These are phyloP conservation scores for Monosporozyma servazzii DNA, from an alignment of 805 yeast species.

Conservation along the genomic window DNA sequence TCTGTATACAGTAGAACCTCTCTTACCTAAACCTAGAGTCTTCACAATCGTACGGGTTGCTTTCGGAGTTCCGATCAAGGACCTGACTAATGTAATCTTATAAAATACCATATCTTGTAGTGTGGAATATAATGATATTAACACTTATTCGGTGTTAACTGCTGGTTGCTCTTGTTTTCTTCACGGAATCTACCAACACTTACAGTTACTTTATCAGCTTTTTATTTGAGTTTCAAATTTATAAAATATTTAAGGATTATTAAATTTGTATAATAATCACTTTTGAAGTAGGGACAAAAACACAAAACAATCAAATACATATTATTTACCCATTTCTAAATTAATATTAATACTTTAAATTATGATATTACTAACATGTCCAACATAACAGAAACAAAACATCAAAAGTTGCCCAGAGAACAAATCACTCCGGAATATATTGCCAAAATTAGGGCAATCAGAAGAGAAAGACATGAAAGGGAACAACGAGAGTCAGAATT, in stretches of 20 bases:
- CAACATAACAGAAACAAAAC: neutral
- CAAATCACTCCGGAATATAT: slow-evolving; percentile 7
- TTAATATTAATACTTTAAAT: neutral
- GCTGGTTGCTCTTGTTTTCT: neutral
- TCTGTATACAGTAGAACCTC: slow-evolving; percentile 69
- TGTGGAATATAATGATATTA: neutral
- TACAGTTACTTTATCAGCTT: neutral
- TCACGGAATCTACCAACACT: neutral
- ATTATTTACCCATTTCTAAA: neutral
- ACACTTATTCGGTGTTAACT: neutral
- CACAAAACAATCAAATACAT: neutral
- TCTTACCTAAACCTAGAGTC: slow-evolving; percentile 64
- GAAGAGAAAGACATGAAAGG: slow-evolving; percentile 37
- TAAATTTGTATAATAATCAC: neutral
- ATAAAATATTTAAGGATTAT: neutral
- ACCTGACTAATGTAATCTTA: slow-evolving; percentile 68
- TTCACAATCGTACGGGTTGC: slow-evolving; percentile 52
- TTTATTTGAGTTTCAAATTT: neutral
- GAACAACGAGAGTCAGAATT: neutral
- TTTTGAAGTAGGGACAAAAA: neutral
- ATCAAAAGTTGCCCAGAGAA: slow-evolving; percentile 3
- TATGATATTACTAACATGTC: neutral
- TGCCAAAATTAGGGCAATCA: slow-evolving; percentile 20
- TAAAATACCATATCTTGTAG: slow-evolving; percentile 34
- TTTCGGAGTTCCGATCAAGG: slow-evolving; percentile 79